Evolutionary conservation across 371 early-diverging fungal species (phyloP), one percentile per base, ranked within the genome.

Genomic region (Nematocida parisii): DNA sequence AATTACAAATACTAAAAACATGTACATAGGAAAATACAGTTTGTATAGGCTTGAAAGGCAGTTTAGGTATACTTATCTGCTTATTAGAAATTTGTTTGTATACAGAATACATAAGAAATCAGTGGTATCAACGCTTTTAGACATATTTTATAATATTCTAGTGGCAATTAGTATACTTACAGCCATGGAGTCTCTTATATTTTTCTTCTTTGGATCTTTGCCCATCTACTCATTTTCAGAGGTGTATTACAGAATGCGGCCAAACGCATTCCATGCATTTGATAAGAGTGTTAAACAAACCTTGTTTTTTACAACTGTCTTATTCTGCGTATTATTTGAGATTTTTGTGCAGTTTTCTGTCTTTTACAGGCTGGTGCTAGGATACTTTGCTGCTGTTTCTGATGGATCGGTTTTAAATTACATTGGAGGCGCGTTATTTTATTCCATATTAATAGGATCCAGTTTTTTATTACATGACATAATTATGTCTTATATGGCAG

Each of bases 311-410:
- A 18, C 4, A 6, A 64, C 64, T 15, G 27, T 22, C 11, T 39
- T 64, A 15, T 64, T 64, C 42, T 64, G 64, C 64, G 42, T 64
- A 42, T 42, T 44, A 7, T 64, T 44, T 42, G 64, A 64, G 64
- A 33, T 64, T 18, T 64, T 64, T 45, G 64, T 45, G 1, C 64
- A 64, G 13, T 27, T 33, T 9, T 7, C 42, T n/a, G 42, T 64
- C 7, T 64, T 64, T 42, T 15, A 45, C 7, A 27, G 6, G 7
- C 45, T 64, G 42, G 27, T 44, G 18, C 11, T 44, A 22, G 27
- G 64, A 7, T 64, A 64, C 42, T 42, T 20, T 27, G 11, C 27
- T 13, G 15, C 64, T 33, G 64, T 64, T 7, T 15, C 13, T 6
- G 44, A 44, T 9, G 27, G 22, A 13, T 42, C 64, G 0, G 7